Conservation (phyloP, 2,329 filamentous ascomycete genomes). For the Stenocarpella maydis region DNA sequence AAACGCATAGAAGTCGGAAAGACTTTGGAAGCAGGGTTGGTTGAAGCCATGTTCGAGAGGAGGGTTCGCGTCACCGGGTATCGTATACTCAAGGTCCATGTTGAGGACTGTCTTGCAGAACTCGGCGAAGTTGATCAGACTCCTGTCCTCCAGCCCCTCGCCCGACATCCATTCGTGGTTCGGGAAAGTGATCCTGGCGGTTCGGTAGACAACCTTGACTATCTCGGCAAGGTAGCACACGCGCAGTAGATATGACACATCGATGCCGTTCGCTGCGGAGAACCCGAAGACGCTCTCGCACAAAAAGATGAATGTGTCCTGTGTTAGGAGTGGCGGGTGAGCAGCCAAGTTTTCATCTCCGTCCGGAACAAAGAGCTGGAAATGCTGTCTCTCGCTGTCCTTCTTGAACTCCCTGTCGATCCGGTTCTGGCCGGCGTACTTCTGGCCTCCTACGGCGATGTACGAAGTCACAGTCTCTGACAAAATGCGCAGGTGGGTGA, state of each 20-base stretch:
- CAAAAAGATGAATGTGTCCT: constrained; percentile 82
- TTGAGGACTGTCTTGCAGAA: constrained; percentile 61
- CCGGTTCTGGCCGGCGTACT: constrained; percentile 65
- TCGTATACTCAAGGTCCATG: constrained; percentile 52
- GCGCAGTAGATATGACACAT: constrained; percentile 81
- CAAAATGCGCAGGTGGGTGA: constrained; percentile 88
- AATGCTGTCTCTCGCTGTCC: constrained; percentile 76
- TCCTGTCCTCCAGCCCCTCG: constrained; percentile 46
- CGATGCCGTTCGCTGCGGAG: constrained; percentile 71
- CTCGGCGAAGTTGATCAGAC: constrained; percentile 62
- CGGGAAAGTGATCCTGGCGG: constrained; percentile 60
- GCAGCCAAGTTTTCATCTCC: background rate
- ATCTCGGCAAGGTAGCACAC: constrained; percentile 93
- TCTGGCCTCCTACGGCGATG: constrained; percentile 76
- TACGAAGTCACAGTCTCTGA: constrained; percentile 90
- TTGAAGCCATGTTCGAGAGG: constrained; percentile 54
- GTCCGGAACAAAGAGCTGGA: constrained; percentile 72
- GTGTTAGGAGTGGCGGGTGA: constrained; percentile 63
- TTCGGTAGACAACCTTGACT: constrained; percentile 76
- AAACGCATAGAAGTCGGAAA: constrained; percentile 65
- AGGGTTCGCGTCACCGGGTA: constrained; percentile 45
- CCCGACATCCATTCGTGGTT: constrained; percentile 47
- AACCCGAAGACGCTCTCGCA: constrained; percentile 79
- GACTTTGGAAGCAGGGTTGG: constrained; percentile 61
- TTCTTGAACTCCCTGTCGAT: constrained; percentile 72